These are phyloP conservation scores for Steccherinum ochraceum DNA, from an alignment of 768 basidiomycete species.

Conservation along the genomic window DNA sequence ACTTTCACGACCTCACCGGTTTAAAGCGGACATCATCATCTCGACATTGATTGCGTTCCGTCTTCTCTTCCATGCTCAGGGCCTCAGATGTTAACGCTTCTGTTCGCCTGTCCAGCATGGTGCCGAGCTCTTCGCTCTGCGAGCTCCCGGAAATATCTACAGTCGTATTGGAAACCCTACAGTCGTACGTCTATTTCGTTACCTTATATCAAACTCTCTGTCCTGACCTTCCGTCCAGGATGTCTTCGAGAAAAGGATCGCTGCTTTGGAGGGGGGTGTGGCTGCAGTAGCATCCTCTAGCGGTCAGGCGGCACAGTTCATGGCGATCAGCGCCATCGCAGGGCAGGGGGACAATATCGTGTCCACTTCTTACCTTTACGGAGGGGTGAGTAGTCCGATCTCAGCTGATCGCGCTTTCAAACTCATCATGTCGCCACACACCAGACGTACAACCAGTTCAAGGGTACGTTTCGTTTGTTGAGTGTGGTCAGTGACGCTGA, in stretches of 20 bases:
- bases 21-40: too few species aligned
- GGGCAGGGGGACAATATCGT: slow-evolving; percentile 73
- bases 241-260: slow-evolving; percentile 75
- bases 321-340: slow-evolving; percentile 58
- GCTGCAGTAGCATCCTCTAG: slow-evolving; percentile 71
- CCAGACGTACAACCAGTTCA: slow-evolving; percentile 68
- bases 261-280: slow-evolving; percentile 73
- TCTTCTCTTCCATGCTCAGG: neutral
- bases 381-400: slow-evolving; percentile 42
- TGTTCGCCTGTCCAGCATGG: slow-evolving; percentile 52
- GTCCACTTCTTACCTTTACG: slow-evolving; percentile 60
- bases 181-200: slow-evolving; percentile 33
- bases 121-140: slow-evolving; percentile 64
- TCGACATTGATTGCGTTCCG: too few species aligned
- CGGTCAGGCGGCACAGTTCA: slow-evolving; percentile 74
- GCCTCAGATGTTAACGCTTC: neutral
- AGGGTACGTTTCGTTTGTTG: slow-evolving; percentile 30
- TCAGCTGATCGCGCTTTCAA: neutral
- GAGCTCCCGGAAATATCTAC: slow-evolving; percentile 55
- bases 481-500: neutral
- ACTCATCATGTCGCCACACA: neutral
- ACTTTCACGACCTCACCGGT: too few species aligned
- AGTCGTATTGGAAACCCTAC: slow-evolving; percentile 67
- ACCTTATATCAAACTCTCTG: too few species aligned
- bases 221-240: slow-evolving; percentile 42